Percentiles rank a stretch among this genome's conserved stretches.
These are phyloP conservation scores for Raphanus raphanistrum DNA, from an alignment of 345 rosid species.

Conservation along the genomic window DNA sequence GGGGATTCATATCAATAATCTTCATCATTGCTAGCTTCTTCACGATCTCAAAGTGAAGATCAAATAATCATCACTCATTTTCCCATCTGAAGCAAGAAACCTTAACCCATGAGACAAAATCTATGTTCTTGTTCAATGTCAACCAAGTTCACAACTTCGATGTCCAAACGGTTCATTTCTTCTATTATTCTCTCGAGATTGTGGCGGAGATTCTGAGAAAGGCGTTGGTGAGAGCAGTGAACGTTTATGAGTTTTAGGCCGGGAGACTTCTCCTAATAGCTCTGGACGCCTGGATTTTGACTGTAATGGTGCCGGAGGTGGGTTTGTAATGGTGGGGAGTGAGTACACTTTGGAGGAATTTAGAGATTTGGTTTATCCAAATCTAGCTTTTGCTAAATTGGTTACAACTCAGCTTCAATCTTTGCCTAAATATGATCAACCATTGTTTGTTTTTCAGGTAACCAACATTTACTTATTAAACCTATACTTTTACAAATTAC, in stretches of 20 bases:
- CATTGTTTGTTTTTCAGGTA: conserved; percentile 71
- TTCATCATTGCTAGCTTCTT: conserved; percentile 27
- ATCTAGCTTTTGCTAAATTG: conserved; percentile 62
- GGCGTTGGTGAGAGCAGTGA: conserved; percentile 43
- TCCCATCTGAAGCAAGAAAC: conserved; percentile 48
- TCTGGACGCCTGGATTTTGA: conserved; percentile 59
- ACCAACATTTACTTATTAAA: not conserved
- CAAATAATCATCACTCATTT: conserved; percentile 45
- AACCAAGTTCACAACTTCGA: conserved; percentile 72
- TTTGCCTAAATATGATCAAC: conserved; percentile 48
- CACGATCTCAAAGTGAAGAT: conserved; percentile 58
- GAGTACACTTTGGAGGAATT: conserved; percentile 52
- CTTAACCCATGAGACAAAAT: conserved; percentile 20
- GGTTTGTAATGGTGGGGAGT: conserved; percentile 62
- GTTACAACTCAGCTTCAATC: conserved; percentile 40
- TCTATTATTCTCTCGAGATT: conserved; percentile 51
- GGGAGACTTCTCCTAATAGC: conserved; percentile 53
- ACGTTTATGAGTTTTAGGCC: conserved; percentile 60
- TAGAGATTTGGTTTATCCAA: conserved; percentile 80
- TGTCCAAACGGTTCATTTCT: conserved; percentile 78
- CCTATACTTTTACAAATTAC: not conserved
- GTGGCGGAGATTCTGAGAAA: conserved; percentile 50
- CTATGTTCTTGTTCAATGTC: conserved; percentile 73
- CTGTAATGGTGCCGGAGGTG: conserved; percentile 66
- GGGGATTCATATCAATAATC: conserved; percentile 35